Evolutionary conservation across 2,329 filamentous ascomycete genomes (phyloP).

Genomic region (Cercospora sesami): DNA sequence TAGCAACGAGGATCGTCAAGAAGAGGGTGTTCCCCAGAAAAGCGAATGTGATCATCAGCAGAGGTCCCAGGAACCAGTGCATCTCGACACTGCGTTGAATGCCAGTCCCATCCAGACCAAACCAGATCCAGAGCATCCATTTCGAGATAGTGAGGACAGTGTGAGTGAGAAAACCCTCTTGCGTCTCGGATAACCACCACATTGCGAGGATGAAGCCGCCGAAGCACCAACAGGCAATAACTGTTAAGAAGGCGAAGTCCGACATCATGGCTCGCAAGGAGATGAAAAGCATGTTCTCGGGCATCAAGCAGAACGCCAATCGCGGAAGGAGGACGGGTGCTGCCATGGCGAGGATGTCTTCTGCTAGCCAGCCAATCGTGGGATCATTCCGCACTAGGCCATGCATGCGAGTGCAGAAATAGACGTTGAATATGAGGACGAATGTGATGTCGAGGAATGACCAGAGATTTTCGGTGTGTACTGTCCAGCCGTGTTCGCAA

Average conservation of each 20-base stretch:
- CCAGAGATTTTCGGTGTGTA: conserved; percentile 87
- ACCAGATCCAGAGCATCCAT: conserved; percentile 95
- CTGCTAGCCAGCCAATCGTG: conserved; percentile 49
- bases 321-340: conserved; percentile 76
- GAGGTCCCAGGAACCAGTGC: conserved; percentile 75
- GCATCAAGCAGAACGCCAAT: conserved; percentile 78
- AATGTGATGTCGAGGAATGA: conserved; percentile 82
- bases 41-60: conserved; percentile 78
- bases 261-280: conserved; percentile 81
- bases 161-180: conserved; percentile 40
- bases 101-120: conserved; percentile 71
- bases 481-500: conserved; percentile 72
- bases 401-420: conserved; percentile 67
- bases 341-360: conserved; percentile 76
- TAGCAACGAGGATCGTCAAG: conserved; percentile 84
- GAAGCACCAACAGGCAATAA: conserved; percentile 79
- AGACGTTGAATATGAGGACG: conserved; percentile 67
- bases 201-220: conserved; percentile 77
- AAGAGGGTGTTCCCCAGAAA: conserved; percentile 86
- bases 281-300: conserved; percentile 81
- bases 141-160: conserved; percentile 69
- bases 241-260: conserved; percentile 76
- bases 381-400: conserved; percentile 55
- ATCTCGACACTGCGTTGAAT: conserved; percentile 64
- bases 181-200: conserved; percentile 71